Conservation (phyloP, 495 filamentous ascomycete species). For the Aspergillus panamensis region DNA sequence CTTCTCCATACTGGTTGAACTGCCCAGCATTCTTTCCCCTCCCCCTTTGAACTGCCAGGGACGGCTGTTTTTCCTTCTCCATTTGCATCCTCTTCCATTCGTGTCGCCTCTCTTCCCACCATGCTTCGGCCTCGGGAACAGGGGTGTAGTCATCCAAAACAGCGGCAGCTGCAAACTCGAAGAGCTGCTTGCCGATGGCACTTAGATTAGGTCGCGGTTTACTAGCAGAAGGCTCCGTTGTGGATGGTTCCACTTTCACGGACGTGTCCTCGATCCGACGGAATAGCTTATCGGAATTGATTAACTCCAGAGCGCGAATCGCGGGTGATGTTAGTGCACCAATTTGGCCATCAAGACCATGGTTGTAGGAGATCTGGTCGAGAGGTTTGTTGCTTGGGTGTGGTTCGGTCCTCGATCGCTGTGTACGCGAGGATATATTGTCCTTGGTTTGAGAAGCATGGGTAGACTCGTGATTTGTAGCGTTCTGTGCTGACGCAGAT, state of each 20-base stretch:
- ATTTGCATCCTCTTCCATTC: slow-evolving; percentile 16
- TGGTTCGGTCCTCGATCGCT: background rate
- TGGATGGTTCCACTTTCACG: background rate
- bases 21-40: slow-evolving; percentile 19
- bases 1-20: slow-evolving; percentile 36
- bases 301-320: slow-evolving; percentile 37
- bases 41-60: background rate
- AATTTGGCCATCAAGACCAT: slow-evolving; percentile 27
- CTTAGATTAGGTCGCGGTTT: background rate
- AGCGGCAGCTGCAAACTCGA: slow-evolving; percentile 26
- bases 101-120: slow-evolving; percentile 22
- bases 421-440: background rate
- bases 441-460: background rate
- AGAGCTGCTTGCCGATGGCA: slow-evolving; percentile 24
- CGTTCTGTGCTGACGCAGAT: background rate
- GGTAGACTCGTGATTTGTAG: background rate
- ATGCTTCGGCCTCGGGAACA: slow-evolving; percentile 18
- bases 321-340: slow-evolving; percentile 31
- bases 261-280: slow-evolving; percentile 18
- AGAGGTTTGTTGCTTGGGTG: slow-evolving; percentile 10
- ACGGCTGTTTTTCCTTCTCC: background rate
- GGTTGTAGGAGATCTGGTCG: slow-evolving; percentile 13
- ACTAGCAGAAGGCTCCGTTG: background rate
- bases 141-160: slow-evolving; percentile 24
- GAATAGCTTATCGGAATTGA: slow-evolving; percentile 28